These are phyloP conservation scores for Gymnopilus junonius DNA, from an alignment of 768 basidiomycete genomes.

Conservation along the genomic window DNA sequence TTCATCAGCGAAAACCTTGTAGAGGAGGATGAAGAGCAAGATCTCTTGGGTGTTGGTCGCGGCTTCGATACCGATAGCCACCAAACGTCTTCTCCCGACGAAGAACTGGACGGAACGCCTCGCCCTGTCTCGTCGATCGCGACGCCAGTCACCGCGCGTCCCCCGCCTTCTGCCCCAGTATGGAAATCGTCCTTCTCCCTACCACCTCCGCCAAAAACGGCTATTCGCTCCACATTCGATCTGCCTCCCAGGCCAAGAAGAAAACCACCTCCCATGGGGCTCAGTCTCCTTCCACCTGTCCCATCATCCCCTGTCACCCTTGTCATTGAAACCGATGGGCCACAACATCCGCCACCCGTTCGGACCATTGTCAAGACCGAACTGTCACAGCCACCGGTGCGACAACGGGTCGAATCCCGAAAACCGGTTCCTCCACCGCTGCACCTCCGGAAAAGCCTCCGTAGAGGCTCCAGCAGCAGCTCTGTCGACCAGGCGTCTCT, in stretches of 20 bases:
- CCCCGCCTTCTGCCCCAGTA: conserved; percentile 58
- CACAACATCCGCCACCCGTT: background rate
- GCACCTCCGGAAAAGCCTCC: conserved; percentile 46
- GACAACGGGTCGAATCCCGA: conserved; percentile 56
- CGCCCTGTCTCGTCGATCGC: conserved; percentile 29
- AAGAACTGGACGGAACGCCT: conserved; percentile 33
- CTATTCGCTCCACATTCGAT: conserved; percentile 56
- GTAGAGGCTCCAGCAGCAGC: conserved; percentile 36
- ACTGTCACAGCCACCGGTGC: conserved; percentile 41
- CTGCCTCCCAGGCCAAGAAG: conserved; percentile 42
- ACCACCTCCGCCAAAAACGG: conserved; percentile 55
- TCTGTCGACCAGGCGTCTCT: conserved; percentile 25
- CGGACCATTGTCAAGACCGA: conserved; percentile 17
- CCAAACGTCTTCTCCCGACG: conserved; percentile 48
- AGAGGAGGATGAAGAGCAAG: conserved; percentile 81
- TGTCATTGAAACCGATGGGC: conserved; percentile 38
- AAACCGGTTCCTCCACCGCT: conserved; percentile 62
- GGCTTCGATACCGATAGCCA: conserved; percentile 57
- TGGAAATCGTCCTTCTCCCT: conserved; percentile 64
- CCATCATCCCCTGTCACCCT: conserved; percentile 73
- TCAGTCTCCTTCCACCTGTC: conserved; percentile 68
- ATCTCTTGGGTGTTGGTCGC: conserved; percentile 69
- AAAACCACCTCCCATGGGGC: conserved; percentile 64
- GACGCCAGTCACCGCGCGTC: conserved; percentile 32
- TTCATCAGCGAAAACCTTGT: conserved; percentile 79